These are phyloP conservation scores for Ustilago sp. DNA, from an alignment of 1,284 basidiomycete species.

Conservation along the genomic window DNA sequence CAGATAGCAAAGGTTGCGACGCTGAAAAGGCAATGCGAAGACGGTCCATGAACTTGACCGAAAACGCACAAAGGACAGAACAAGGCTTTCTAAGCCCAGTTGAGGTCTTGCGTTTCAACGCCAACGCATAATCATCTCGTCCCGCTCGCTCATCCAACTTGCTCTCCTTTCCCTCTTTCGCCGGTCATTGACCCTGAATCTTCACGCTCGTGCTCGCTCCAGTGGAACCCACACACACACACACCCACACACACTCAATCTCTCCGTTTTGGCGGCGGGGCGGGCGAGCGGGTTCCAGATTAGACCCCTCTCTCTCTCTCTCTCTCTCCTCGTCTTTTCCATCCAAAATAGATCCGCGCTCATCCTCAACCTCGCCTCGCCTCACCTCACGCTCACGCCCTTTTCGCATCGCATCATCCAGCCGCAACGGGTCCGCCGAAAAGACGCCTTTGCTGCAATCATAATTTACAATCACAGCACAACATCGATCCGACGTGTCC, in stretches of 20 bases:
- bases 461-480: conserved; percentile 22
- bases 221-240: not conserved
- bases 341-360: conserved; percentile 30
- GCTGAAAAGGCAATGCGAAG: not conserved
- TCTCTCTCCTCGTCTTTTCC: conserved; percentile 7
- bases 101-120: conserved; percentile 3
- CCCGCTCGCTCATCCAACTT: conserved; percentile 1
- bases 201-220: conserved; percentile 6
- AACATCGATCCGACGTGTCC: conserved; percentile 41
- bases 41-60: conserved; percentile 2
- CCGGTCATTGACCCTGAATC: not conserved
- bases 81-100: conserved; percentile 1
- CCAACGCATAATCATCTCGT: conserved; percentile 26
- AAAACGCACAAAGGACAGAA: not conserved
- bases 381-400: not conserved
- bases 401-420: not conserved
- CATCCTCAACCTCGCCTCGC: not conserved
- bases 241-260: no score
- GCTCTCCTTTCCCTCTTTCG: not conserved
- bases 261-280: no score
- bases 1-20: not conserved
- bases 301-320: not conserved
- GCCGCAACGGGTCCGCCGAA: conserved; percentile 1
- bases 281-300: conserved; percentile 12
- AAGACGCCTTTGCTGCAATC: conserved; percentile 3